Percentiles rank a stretch among this genome's conserved stretches.
Conservation (phyloP, 2,329 filamentous ascomycete species). For the Stachybotrys chlorohalonatus region DNA sequence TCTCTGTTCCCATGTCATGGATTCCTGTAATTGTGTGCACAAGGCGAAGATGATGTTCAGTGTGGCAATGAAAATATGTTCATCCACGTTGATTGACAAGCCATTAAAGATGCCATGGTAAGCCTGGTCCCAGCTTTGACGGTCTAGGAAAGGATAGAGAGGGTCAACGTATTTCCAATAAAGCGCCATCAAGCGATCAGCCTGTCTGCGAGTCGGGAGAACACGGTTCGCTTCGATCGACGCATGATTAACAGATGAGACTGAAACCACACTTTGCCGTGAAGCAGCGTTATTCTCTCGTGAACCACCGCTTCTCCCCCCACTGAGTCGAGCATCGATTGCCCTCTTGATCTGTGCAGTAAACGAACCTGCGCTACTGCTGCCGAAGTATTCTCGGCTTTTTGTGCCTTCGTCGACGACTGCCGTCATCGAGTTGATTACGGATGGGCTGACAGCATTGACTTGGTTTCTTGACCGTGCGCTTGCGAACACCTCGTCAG, state of each 20-base stretch:
- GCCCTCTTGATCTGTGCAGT: conserved; percentile 35
- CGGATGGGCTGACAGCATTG: conserved; percentile 16
- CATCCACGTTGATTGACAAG: conserved; percentile 23
- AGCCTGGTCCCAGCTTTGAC: conserved; percentile 21
- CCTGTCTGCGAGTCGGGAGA: conserved; percentile 32
- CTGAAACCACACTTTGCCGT: no score
- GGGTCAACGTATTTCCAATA: conserved; percentile 39
- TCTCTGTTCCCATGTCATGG: conserved; percentile 26
- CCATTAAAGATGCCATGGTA: conserved; percentile 33
- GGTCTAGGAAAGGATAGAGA: conserved; percentile 35
- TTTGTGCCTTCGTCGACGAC: conserved; percentile 29
- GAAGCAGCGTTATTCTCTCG: neutral
- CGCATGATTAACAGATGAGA: no score
- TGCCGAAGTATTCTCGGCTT: conserved; percentile 35
- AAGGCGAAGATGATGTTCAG: conserved; percentile 38
- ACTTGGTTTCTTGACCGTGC: neutral
- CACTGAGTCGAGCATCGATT: conserved; percentile 22
- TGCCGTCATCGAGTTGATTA: conserved; percentile 35
- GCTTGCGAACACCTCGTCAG: neutral
- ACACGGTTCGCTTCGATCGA: conserved; percentile 26
- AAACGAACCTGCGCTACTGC: conserved; percentile 36
- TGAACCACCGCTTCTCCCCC: neutral
- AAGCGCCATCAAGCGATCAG: conserved; percentile 32
- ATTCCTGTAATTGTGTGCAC: conserved; percentile 32
- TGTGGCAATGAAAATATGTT: conserved; percentile 32